Evolutionary conservation across 129 eudicot species (phyloP).

Genomic region (carrot (Daucus carota)): DNA sequence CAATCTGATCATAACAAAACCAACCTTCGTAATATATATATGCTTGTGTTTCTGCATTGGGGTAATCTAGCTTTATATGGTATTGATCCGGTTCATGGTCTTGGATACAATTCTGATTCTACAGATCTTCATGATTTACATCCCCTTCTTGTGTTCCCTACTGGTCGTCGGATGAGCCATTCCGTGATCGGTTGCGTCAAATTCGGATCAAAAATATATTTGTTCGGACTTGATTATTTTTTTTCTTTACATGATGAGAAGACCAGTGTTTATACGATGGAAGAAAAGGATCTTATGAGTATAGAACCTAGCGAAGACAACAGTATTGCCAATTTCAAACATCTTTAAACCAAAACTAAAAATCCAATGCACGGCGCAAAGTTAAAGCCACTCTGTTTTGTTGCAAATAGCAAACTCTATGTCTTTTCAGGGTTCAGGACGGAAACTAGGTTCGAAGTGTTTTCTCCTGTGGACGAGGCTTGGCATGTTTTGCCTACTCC

Average conservation of each 20-base stretch:
- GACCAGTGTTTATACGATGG: too few species aligned
- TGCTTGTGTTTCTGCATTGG: too few species aligned
- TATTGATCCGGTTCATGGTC: too few species aligned
- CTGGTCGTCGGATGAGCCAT: too few species aligned
- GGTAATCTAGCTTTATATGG: too few species aligned
- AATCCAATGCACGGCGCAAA: neutral
- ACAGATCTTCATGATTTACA: neutral
- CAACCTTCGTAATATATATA: too few species aligned
- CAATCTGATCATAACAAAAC: too few species aligned
- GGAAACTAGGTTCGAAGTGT: neutral
- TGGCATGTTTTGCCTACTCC: neutral
- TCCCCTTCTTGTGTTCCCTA: neutral
- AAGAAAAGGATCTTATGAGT: neutral
- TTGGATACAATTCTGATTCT: neutral
- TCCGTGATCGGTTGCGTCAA: too few species aligned
- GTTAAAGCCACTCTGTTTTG: neutral
- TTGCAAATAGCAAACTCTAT: neutral
- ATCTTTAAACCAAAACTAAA: neutral
- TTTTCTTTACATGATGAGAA: too few species aligned
- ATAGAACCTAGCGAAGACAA: neutral
- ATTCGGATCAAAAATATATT: too few species aligned
- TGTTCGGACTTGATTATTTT: too few species aligned
- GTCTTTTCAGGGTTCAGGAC: neutral
- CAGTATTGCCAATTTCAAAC: neutral
- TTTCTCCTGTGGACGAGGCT: neutral